A percentile compares a stretch with the other conserved stretches of the same genome.
phyloP scores from a whole-genome alignment of 169 alveolate genomes.

The Theileria orientalis region DNA sequence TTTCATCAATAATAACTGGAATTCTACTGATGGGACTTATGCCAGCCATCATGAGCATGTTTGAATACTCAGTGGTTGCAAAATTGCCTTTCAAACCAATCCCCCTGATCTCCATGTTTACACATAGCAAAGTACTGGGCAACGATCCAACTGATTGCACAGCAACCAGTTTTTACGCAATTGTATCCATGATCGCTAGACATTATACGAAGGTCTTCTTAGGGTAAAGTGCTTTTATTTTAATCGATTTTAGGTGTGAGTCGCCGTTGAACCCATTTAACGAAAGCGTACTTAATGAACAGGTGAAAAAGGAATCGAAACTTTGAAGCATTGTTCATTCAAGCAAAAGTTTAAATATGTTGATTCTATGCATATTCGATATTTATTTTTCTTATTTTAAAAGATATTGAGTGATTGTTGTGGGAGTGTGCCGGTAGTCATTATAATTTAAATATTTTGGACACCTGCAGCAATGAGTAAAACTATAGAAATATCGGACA shows the following conservation, averaged over 20 bases:
- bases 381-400: too few relatives aligned
- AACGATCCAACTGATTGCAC: conserved; percentile 69
- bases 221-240: conserved; percentile 41
- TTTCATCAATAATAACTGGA: conserved; percentile 67
- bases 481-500: conserved; percentile 59
- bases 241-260: conserved; percentile 17
- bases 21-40: conserved; percentile 74
- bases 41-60: conserved; percentile 77
- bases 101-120: conserved; percentile 63
- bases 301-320: conserved; percentile 9
- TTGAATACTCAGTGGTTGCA: conserved; percentile 75
- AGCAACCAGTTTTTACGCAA: conserved; percentile 76
- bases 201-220: conserved; percentile 62
- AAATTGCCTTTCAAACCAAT: conserved; percentile 78
- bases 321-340: too few relatives aligned
- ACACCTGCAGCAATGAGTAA: conserved; percentile 27
- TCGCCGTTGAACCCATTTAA: conserved; percentile 53
- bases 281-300: conserved; percentile 26
- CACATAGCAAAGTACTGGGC: conserved; percentile 68
- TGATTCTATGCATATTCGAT: too few relatives aligned
- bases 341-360: too few relatives aligned
- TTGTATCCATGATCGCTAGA: conserved; percentile 69
- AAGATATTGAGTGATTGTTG: neutral
- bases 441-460: too few relatives aligned
- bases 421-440: neutral